Percentiles rank a stretch among this genome's conserved stretches.
Evolutionary conservation across 129 eudicot genomes (phyloP).

Genomic region (Flaveria robusta): DNA sequence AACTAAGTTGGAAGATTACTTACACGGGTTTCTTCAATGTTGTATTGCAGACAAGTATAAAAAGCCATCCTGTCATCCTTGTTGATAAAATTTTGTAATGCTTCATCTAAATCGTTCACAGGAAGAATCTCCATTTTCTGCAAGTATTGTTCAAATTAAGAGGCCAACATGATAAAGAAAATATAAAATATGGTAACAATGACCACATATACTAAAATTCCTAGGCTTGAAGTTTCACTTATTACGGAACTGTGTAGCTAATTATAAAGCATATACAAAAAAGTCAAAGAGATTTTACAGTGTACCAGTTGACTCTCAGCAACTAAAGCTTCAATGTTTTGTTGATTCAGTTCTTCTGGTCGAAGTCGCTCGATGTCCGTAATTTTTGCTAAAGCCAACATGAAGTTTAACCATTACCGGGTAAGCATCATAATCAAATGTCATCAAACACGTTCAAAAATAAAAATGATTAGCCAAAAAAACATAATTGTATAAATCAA

Average conservation of each 20-base stretch:
- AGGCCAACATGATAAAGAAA: background rate
- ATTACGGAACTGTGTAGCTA: background rate
- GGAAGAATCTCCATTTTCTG: conserved; percentile 99
- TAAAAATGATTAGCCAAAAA: conserved; percentile 8
- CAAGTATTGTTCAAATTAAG: conserved; percentile 4
- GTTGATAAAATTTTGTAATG: conserved; percentile 85
- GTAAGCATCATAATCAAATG: conserved; percentile 26
- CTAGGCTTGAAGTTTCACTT: conserved; percentile 3
- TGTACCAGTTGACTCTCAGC: conserved; percentile 96
- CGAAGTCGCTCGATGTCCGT: conserved; percentile 76
- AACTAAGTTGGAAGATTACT: conserved; percentile 26
- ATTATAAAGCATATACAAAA: background rate
- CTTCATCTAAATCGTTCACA: conserved; percentile 90
- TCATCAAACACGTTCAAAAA: background rate
- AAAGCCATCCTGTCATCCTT: conserved; percentile 95
- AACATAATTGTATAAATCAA: background rate
- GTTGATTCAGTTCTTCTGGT: conserved; percentile 98
- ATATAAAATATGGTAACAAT: background rate
- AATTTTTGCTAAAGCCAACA: conserved; percentile 55
- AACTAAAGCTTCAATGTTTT: conserved; percentile 94
- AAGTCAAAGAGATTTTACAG: conserved; percentile 29
- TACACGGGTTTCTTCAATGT: conserved; percentile 95
- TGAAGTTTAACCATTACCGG: conserved; percentile 17
- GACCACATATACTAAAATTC: background rate
- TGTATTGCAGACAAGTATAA: conserved; percentile 78